Conservation (phyloP, 768 basidiomycete species). For the Russula sp. region DNA sequence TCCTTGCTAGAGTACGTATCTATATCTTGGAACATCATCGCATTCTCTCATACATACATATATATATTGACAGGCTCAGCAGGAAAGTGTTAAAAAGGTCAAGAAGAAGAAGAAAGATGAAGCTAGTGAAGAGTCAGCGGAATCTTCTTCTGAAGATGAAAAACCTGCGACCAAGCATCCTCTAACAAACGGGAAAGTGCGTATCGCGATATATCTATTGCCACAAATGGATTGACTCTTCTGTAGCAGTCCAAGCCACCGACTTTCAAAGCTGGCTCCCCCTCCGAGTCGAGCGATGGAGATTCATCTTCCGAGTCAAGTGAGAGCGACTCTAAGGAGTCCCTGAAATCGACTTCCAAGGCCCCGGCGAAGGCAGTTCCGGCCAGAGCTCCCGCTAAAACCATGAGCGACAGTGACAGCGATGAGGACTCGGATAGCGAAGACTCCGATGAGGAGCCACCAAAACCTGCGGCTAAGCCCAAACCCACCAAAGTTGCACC, state of each 20-base stretch:
- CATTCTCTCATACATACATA: neutral
- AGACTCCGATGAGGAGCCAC: slow-evolving; percentile 1
- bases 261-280: slow-evolving; percentile 25
- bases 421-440: slow-evolving; percentile 15
- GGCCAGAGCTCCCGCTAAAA: neutral
- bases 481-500: slow-evolving; percentile 8
- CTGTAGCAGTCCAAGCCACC: slow-evolving; percentile 31
- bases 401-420: neutral
- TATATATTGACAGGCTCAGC: neutral
- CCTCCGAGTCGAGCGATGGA: slow-evolving; percentile 26
- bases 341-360: neutral
- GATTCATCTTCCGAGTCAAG: slow-evolving; percentile 23
- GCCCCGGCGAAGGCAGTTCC: neutral
- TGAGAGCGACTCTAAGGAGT: slow-evolving; percentile 16
- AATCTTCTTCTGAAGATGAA: slow-evolving; percentile 35
- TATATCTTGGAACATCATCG: neutral
- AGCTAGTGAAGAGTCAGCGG: slow-evolving; percentile 29
- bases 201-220: neutral
- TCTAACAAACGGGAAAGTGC: slow-evolving; percentile 12
- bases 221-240: neutral
- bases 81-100: slow-evolving; percentile 23
- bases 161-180: slow-evolving; percentile 32
- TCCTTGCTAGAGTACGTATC: slow-evolving; percentile 35
- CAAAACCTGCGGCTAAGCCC: slow-evolving; percentile 12
- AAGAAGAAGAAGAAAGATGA: slow-evolving; percentile 27